A percentile compares a stretch with the other conserved stretches of the same genome.
phyloP scores from a whole-genome alignment of 1,139 yeast genomes.

The Saccharomycopsis hybrid region DNA sequence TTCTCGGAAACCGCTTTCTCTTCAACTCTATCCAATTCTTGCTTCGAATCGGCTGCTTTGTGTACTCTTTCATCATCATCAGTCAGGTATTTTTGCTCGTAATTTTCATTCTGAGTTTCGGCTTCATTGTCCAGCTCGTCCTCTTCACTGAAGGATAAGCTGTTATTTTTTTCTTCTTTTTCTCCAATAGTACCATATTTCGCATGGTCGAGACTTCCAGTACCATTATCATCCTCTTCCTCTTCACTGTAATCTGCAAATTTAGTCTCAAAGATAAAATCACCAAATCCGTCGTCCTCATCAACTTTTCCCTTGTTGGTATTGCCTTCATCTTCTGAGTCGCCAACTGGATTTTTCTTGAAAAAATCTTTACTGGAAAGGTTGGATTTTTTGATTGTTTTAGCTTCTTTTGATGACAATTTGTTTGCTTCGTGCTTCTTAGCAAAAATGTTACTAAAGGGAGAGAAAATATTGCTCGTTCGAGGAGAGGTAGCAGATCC shows the following conservation, averaged over 20 bases:
- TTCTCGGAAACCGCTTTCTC: too few relatives aligned
- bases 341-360: neutral
- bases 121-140: neutral
- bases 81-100: too few relatives aligned
- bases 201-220: neutral
- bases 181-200: constrained; percentile 10
- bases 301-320: constrained; percentile 1
- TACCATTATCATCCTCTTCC: neutral
- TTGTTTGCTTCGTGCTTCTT: neutral
- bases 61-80: too few relatives aligned
- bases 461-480: too few relatives aligned
- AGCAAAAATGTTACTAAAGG: too few relatives aligned
- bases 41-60: neutral
- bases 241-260: neutral
- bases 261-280: constrained; percentile 12
- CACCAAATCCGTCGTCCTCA: constrained; percentile 15
- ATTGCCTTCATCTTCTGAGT: neutral
- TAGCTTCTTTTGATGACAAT: constrained; percentile 8
- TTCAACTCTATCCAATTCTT: neutral
- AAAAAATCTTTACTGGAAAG: constrained; percentile 11
- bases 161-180: neutral
- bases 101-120: neutral
- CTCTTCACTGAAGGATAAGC: neutral
- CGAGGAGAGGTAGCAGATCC: too few relatives aligned
- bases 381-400: constrained; percentile 12